Percentiles rank a stretch among this genome's conserved stretches.
Conservation (phyloP, 2,329 filamentous ascomycete species). For the Alternaria solani region DNA sequence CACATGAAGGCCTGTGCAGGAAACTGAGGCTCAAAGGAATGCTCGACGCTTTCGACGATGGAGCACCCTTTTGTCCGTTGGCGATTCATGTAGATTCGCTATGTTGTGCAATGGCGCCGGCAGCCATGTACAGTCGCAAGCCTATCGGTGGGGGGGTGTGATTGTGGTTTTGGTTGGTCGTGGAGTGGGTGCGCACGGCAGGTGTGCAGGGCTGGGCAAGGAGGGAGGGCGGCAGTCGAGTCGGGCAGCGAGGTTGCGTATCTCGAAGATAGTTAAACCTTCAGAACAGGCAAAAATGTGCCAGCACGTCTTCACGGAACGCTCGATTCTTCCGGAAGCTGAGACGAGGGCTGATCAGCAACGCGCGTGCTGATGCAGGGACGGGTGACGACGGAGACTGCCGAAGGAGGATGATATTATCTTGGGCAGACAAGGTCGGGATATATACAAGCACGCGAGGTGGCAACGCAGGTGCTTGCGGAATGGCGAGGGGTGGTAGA, state of each 20-base stretch:
- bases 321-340: conserved; percentile 10
- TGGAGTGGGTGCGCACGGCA: conserved; percentile 5
- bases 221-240: not conserved
- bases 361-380: conserved; percentile 30
- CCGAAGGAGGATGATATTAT: not conserved
- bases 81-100: conserved; percentile 47
- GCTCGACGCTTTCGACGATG: conserved; percentile 44
- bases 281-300: conserved; percentile 3
- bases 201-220: not conserved
- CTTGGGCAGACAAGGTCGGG: not conserved
- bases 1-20: conserved; percentile 54
- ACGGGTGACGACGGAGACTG: conserved; percentile 16
- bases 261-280: conserved; percentile 3
- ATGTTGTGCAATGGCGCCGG: conserved; percentile 22
- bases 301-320: conserved; percentile 17
- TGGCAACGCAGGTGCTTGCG: conserved; percentile 10
- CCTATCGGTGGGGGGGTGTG: conserved; percentile 6
- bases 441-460: conserved; percentile 10
- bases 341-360: conserved; percentile 14
- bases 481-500: conserved; percentile 5
- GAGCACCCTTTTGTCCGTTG: conserved; percentile 44
- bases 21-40: conserved; percentile 38
- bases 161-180: conserved; percentile 14
- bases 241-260: conserved; percentile 1
- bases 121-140: conserved; percentile 33